Conservation (phyloP, 768 basidiomycete species). For the Naganishia friedmannii region DNA sequence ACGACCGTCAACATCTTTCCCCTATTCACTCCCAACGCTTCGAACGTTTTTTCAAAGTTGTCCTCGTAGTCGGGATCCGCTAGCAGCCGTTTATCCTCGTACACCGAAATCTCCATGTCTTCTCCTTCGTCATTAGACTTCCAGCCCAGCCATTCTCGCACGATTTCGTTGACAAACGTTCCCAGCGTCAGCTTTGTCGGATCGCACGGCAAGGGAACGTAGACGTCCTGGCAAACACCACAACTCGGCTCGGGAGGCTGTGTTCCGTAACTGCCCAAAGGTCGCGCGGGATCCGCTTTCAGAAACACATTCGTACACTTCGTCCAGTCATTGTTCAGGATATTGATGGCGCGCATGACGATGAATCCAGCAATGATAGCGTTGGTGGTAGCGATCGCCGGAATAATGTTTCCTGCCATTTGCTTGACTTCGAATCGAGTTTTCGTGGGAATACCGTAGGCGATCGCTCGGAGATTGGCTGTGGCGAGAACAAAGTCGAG, state of each 20-base stretch:
- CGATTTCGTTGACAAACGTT: constrained; percentile 67
- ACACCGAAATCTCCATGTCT: constrained; percentile 62
- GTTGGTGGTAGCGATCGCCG: constrained; percentile 98
- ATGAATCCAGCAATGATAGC: constrained; percentile 93
- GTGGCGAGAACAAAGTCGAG: constrained; percentile 95
- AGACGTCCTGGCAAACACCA: constrained; percentile 81
- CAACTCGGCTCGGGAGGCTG: constrained; percentile 72
- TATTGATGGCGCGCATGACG: constrained; percentile 83
- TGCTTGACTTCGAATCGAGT: constrained; percentile 98
- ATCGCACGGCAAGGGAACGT: constrained; percentile 71
- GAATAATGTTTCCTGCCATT: constrained; percentile 99
- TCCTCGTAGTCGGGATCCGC: constrained; percentile 94
- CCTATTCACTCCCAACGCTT: constrained; percentile 70
- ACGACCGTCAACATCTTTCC: constrained; percentile 86
- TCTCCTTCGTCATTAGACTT: constrained; percentile 49
- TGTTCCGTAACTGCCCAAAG: constrained; percentile 68
- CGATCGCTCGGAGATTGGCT: constrained; percentile 83
- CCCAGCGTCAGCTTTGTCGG: constrained; percentile 66
- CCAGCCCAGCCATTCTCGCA: constrained; percentile 55
- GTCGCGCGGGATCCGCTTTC: constrained; percentile 73
- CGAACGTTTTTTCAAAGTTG: constrained; percentile 74
- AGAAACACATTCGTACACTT: constrained; percentile 61
- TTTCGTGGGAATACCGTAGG: constrained; percentile 82
- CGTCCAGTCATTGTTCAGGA: constrained; percentile 63
- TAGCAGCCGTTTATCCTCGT: constrained; percentile 78